Evolutionary conservation across 2,329 filamentous ascomycete species (phyloP).

Genomic region (Fusarium sp.): DNA sequence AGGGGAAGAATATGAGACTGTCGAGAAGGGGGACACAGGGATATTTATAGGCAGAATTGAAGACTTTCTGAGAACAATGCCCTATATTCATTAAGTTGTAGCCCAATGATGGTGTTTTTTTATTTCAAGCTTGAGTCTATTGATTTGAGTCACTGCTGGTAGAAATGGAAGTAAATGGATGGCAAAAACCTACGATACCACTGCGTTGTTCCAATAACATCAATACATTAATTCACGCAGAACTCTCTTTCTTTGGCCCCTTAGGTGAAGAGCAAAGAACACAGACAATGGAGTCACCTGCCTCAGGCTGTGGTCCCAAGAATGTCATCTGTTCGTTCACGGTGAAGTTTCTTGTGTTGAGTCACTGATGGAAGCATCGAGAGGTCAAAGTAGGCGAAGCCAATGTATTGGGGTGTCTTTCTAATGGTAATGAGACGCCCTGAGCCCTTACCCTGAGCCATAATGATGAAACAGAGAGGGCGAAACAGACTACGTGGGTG

Average conservation of each 20-base stretch:
- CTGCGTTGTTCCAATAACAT: not conserved
- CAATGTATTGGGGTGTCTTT: no score
- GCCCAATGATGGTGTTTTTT: not conserved
- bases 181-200: not conserved
- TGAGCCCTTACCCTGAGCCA: not conserved
- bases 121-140: no score
- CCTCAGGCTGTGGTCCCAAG: not conserved
- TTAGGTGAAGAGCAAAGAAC: not conserved
- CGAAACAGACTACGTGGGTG: not conserved
- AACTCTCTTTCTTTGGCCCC: not conserved
- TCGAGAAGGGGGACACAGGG: not conserved
- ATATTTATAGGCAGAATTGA: not conserved
- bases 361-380: not conserved
- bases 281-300: no score
- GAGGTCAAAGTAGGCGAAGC: no score
- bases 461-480: not conserved
- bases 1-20: not conserved
- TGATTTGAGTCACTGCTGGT: not conserved
- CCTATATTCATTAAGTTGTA: not conserved
- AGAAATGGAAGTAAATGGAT: not conserved
- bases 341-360: no score
- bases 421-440: no score
- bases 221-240: not conserved
- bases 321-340: not conserved
- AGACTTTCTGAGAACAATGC: not conserved